Base-by-base conservation (phyloP, 495 filamentous ascomycete species). In the Glutinoglossum americanum region DNA sequence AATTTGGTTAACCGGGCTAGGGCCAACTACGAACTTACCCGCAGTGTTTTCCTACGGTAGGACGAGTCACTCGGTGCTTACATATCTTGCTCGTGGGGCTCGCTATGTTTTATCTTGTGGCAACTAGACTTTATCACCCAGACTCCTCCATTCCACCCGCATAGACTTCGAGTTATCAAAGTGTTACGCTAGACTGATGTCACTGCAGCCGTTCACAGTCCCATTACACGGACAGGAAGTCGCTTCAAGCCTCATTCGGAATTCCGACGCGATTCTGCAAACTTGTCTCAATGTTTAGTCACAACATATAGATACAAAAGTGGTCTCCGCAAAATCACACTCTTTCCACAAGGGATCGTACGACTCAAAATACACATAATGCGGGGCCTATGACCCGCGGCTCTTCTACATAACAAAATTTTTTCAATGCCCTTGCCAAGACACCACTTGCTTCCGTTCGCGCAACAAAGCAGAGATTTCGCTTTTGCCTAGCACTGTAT, bases 1-100 rank as follows among this genome's bases (percentile, higher is more conserved):
- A 53, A 27, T 53, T 53, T 53, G 49, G 49, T 53, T 53, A 27
- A 53, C 49, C 49, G 49, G 49, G 49, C 49, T 53, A 53, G 49
- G 49, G 49, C 49, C 49, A 53, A 19, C 41, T 53, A 32, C 49
- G 49, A 53, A 32, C 49, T 53, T 53, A 53, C 49, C 49, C 49
- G 49, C 49, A 28, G 21, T n/a, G 19, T n/a, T 45, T 10, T 23
- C 41, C 41, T 21, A 10, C 41, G n/a, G 37, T 4, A 41, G 13
- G 13, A 41, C 13, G 13, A 41, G 37, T 41, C 37, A 41, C 37
- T 41, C 37, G 3, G 13, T 5, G 3, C 37, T 41, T 17, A 7
- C 2, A 41, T 11, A 11, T 9, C 17, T 41, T 4, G 5, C 32
- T 11, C 37, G 6, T 13, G 37, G 7, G 17, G 37, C 13, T 41